Percentiles rank a stretch among this genome's conserved stretches.
Evolutionary conservation across 2,329 filamentous ascomycete species (phyloP).

Genomic region (Elsinoe fawcettii): DNA sequence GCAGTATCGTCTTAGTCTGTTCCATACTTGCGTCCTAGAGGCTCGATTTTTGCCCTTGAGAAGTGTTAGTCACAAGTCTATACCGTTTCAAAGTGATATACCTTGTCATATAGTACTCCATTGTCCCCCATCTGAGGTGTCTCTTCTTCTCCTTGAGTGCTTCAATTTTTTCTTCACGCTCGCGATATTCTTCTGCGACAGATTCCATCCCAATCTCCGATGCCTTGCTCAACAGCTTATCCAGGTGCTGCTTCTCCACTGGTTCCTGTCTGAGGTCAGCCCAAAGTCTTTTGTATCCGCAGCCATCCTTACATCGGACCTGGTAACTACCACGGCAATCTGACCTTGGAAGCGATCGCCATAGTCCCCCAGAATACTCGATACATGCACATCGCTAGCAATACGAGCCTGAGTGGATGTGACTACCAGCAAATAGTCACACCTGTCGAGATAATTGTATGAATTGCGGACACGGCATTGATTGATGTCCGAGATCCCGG

Average conservation of each 20-base stretch:
- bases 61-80: too few species aligned
- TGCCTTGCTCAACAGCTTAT: neutral
- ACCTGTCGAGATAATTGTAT: constrained; percentile 20
- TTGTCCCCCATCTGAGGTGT: too few species aligned
- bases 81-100: too few species aligned
- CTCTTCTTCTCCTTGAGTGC: too few species aligned
- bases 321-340: constrained; percentile 22
- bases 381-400: constrained; percentile 18
- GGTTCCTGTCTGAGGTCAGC: neutral
- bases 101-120: too few species aligned
- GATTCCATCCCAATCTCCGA: too few species aligned
- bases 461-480: constrained; percentile 18
- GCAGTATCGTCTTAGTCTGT: neutral
- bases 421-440: constrained; percentile 23
- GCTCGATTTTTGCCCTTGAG: too few species aligned
- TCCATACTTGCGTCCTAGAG: too few species aligned
- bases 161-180: too few species aligned
- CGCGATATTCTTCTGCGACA: too few species aligned
- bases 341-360: constrained; percentile 20
- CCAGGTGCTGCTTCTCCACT: too few species aligned
- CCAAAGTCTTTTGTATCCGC: neutral
- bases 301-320: constrained; percentile 17
- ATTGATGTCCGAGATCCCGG: constrained; percentile 23
- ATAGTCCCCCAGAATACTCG: constrained; percentile 19
- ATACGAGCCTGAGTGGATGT: constrained; percentile 17